Conservation (phyloP, 306 rosid species). For the Cotoneaster glaucophyllus region DNA sequence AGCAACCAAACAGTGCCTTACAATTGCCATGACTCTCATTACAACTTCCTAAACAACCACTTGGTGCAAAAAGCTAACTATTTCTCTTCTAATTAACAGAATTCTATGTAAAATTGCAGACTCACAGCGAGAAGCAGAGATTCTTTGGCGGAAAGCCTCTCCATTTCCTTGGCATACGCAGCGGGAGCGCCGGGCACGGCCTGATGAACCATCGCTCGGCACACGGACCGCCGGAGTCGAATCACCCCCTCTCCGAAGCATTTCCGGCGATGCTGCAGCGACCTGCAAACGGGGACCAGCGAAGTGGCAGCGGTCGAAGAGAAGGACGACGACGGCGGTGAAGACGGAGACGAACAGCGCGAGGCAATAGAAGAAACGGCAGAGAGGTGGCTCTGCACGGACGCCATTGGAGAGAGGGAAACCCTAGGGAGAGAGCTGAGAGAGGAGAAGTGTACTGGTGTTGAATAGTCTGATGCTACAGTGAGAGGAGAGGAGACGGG, state of each 20-base stretch:
- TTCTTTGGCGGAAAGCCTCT: slow-evolving; percentile 95
- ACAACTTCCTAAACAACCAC: neutral
- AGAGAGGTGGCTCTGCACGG: slow-evolving; percentile 30
- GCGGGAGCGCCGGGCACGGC: slow-evolving; percentile 79
- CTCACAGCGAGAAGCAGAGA: slow-evolving; percentile 96
- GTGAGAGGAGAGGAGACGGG: neutral
- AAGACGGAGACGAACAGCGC: slow-evolving; percentile 15
- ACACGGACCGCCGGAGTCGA: slow-evolving; percentile 7
- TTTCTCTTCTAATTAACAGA: neutral
- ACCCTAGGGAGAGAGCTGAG: neutral
- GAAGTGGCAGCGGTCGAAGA: slow-evolving; percentile 5
- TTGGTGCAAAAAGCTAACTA: neutral
- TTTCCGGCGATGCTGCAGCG: slow-evolving; percentile 13
- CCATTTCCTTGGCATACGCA: slow-evolving; percentile 95
- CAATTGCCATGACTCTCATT: neutral
- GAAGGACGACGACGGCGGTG: neutral
- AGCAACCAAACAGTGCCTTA: neutral
- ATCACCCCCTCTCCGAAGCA: neutral
- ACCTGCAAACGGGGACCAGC: slow-evolving; percentile 1
- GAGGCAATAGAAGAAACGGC: slow-evolving; percentile 27
- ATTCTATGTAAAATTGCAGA: neutral
- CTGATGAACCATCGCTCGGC: slow-evolving; percentile 83
- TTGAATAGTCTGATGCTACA: neutral
- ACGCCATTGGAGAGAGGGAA: slow-evolving; percentile 35
- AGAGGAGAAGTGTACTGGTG: neutral